These are phyloP conservation scores for Diaporthe ampelina DNA, from an alignment of 2,329 filamentous ascomycete genomes.

Conservation along the genomic window DNA sequence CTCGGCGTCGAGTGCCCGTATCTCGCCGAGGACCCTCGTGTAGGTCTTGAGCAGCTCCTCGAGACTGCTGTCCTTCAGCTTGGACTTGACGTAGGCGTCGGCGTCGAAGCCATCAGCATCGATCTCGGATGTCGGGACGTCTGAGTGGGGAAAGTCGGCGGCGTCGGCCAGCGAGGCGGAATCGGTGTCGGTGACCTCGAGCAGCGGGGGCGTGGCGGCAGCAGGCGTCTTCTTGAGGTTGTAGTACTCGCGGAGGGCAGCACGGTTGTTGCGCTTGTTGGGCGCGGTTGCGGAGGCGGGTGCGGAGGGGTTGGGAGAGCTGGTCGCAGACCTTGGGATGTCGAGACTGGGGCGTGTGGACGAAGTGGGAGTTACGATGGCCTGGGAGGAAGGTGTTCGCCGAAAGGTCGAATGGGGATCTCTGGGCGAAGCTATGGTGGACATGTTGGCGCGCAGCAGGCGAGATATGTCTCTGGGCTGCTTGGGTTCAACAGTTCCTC, in stretches of 20 bases:
- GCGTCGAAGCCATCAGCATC: constrained; percentile 81
- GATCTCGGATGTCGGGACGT: constrained; percentile 77
- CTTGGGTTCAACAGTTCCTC: background rate
- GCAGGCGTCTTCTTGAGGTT: constrained; percentile 73
- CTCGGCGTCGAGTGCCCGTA: constrained; percentile 91
- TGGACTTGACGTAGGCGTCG: constrained; percentile 73
- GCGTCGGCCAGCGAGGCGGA: constrained; percentile 43
- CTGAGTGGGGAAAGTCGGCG: constrained; percentile 56
- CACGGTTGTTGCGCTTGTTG: constrained; percentile 76
- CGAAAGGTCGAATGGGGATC: constrained; percentile 71
- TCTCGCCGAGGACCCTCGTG: constrained; percentile 81
- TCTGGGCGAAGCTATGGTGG: constrained; percentile 74
- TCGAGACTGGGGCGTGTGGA: constrained; percentile 84
- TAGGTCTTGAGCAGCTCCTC: constrained; percentile 80
- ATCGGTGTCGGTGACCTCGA: constrained; percentile 59
- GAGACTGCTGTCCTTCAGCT: constrained; percentile 74
- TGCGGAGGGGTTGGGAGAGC: constrained; percentile 62
- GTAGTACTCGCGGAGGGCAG: constrained; percentile 94
- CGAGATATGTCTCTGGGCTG: background rate
- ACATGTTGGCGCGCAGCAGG: constrained; percentile 60
- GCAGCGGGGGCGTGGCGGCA: constrained; percentile 54
- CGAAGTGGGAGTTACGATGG: constrained; percentile 75
- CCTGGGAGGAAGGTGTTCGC: constrained; percentile 64
- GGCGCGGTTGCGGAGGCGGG: constrained; percentile 43
- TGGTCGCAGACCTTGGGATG: constrained; percentile 69